Evolutionary conservation across 1,284 basidiomycete genomes (phyloP).

Genomic region (Cutaneotrichosporon mucoides): DNA sequence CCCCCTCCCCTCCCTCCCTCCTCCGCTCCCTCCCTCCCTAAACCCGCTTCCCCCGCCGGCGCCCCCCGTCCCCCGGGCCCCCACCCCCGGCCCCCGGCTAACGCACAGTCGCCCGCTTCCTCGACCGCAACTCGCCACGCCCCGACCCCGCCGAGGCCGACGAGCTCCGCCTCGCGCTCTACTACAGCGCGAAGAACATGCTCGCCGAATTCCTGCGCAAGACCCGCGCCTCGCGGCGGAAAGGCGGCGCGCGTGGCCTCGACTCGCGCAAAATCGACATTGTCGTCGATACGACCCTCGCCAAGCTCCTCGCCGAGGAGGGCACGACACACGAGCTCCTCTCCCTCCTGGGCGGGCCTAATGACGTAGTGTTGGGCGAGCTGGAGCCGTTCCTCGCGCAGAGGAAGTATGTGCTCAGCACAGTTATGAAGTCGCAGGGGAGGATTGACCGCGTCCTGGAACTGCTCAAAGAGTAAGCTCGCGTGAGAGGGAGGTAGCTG

Average conservation of each 20-base stretch:
- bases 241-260: conserved; percentile 34
- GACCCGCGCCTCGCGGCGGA: conserved; percentile 44
- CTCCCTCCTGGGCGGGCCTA: conserved; percentile 59
- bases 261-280: conserved; percentile 48
- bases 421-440: conserved; percentile 60
- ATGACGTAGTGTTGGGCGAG: conserved; percentile 60
- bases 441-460: conserved; percentile 62
- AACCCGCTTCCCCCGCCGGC: no score
- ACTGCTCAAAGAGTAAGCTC: conserved; percentile 64
- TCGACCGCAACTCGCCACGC: conserved; percentile 5
- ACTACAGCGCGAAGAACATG: conserved; percentile 43
- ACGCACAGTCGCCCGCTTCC: conserved; percentile 10
- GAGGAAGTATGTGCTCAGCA: conserved; percentile 63
- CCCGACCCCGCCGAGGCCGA: conserved; percentile 7
- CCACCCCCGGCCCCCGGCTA: no score
- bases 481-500: not conserved
- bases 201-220: conserved; percentile 47
- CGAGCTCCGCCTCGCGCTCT: conserved; percentile 33
- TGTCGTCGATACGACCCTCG: conserved; percentile 74
- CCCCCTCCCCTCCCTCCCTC: no score
- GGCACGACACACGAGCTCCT: conserved; percentile 63
- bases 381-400: conserved; percentile 61
- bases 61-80: no score
- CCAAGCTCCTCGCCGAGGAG: conserved; percentile 64
- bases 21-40: no score